These are phyloP conservation scores for Salix dunnii DNA, from an alignment of 345 rosid species.

Conservation along the genomic window DNA sequence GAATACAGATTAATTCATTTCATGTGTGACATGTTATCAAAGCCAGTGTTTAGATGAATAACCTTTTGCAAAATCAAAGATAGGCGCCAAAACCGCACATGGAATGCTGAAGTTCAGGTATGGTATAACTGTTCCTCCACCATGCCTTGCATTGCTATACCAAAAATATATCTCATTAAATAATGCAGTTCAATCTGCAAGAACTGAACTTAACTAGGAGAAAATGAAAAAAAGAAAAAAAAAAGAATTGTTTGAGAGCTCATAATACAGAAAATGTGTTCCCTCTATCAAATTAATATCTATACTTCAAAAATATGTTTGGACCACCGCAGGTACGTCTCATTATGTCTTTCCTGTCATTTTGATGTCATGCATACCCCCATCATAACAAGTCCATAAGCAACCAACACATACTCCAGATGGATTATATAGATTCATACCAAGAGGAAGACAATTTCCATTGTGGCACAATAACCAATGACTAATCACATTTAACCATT, in stretches of 20 bases:
- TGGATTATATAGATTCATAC: neutral
- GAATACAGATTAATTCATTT: conserved; percentile 4
- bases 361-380: neutral
- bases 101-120: conserved; percentile 96
- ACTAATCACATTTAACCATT: neutral
- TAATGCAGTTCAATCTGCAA: conserved; percentile 4
- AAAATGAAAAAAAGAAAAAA: neutral
- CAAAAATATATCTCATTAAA: conserved; percentile 21
- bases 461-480: neutral
- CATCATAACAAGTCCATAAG: neutral
- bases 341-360: neutral
- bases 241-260: neutral
- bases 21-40: neutral
- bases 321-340: neutral
- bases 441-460: neutral
- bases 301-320: neutral
- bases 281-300: neutral
- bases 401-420: neutral
- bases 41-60: conserved; percentile 18
- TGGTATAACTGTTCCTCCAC: conserved; percentile 81
- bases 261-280: neutral
- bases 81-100: conserved; percentile 64
- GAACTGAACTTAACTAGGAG: neutral
- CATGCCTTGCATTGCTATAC: conserved; percentile 85
- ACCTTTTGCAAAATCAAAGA: conserved; percentile 79